Percentiles rank a stretch among this genome's conserved stretches.
These are phyloP conservation scores for Arabidopsis thaliana DNA, from an alignment of 345 rosid genomes.

Conservation along the genomic window DNA sequence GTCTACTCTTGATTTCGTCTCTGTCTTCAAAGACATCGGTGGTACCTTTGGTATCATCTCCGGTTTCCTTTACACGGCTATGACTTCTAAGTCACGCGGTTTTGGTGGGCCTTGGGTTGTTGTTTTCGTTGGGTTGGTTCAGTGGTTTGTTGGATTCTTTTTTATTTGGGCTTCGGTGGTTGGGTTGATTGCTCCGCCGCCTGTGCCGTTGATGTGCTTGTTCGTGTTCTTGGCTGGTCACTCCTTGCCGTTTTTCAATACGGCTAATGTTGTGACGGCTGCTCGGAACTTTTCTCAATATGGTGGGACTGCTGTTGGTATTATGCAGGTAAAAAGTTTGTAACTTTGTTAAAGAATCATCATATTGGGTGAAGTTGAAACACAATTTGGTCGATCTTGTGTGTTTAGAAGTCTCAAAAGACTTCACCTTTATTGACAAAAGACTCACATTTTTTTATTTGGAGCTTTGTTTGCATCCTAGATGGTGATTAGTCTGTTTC, in stretches of 20 bases:
- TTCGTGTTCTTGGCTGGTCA: conserved; percentile 79
- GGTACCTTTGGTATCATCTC: conserved; percentile 80
- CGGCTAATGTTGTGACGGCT: conserved; percentile 73
- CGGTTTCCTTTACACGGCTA: conserved; percentile 74
- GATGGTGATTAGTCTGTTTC: neutral
- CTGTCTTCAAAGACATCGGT: conserved; percentile 95
- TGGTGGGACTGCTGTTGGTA: conserved; percentile 86
- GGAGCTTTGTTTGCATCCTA: neutral
- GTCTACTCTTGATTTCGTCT: conserved; percentile 89
- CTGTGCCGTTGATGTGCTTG: conserved; percentile 77
- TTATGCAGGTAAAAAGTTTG: conserved; percentile 66
- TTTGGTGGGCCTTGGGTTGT: conserved; percentile 81
- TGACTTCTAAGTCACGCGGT: conserved; percentile 43
- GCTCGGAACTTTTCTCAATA: conserved; percentile 68
- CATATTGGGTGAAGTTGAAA: too few species aligned
- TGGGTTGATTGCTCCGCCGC: conserved; percentile 62
- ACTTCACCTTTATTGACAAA: too few species aligned
- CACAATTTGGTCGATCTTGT: too few species aligned
- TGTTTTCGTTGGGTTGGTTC: conserved; percentile 64
- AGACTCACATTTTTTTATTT: too few species aligned
- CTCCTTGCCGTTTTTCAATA: conserved; percentile 74
- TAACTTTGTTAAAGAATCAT: neutral
- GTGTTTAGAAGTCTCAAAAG: too few species aligned
- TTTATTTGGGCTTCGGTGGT: conserved; percentile 85
- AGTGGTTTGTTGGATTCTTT: conserved; percentile 74